Evolutionary conservation across 2,329 filamentous ascomycete genomes (phyloP).

Genomic region (Pseudovirgaria hyperparasitica): DNA sequence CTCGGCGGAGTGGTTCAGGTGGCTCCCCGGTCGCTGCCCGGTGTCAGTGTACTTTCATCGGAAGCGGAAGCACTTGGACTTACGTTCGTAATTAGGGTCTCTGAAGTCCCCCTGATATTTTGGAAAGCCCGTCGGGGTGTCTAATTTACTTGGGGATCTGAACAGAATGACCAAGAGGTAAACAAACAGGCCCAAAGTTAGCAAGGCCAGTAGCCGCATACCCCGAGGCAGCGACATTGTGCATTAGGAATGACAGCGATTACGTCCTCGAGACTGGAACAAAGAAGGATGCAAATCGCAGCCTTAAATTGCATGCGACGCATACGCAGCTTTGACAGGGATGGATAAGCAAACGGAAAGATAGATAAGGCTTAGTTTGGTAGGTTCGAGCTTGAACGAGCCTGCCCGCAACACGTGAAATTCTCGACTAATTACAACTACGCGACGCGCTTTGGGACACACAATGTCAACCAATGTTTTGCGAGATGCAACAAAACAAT

Average conservation of each 20-base stretch:
- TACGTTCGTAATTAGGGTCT: constrained; percentile 82
- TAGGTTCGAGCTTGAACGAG: no score
- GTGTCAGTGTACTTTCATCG: constrained; percentile 1
- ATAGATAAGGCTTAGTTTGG: no score
- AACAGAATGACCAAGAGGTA: constrained; percentile 70
- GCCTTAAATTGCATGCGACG: no score
- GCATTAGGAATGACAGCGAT: constrained; percentile 5
- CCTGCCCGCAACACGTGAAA: no score
- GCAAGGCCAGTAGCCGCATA: constrained; percentile 63
- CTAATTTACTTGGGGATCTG: constrained; percentile 37
- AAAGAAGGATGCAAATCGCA: no score
- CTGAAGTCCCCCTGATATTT: constrained; percentile 6
- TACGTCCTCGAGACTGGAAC: no score
- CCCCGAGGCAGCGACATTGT: constrained; percentile 77
- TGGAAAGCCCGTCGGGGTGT: constrained; percentile 16
- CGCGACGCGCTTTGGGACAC: no score
- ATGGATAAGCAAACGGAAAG: no score
- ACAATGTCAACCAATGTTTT: no score
- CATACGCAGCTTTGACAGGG: no score
- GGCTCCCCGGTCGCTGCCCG: constrained; percentile 68
- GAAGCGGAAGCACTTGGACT: constrained; percentile 22
- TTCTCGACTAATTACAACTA: no score
- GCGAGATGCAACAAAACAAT: no score
- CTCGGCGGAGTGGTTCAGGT: constrained; percentile 59
- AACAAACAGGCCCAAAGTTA: constrained; percentile 59